A percentile compares a stretch with the other conserved stretches of the same genome.
Evolutionary conservation across 805 yeast genomes (phyloP).

Genomic region (Kuraishia molischiana): DNA sequence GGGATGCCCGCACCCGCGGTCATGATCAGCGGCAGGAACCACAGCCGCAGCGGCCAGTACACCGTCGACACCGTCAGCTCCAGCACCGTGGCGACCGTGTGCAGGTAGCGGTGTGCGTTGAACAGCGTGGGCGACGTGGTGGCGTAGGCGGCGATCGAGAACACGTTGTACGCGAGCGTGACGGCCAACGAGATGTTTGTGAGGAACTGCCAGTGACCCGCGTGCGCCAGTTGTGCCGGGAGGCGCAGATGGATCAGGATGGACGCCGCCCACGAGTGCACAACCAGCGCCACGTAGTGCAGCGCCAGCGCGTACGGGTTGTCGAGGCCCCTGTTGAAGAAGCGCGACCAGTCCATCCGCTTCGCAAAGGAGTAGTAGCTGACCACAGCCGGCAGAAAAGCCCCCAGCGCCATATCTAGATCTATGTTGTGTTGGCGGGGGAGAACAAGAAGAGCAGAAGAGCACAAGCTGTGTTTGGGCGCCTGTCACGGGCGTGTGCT

Average conservation of each 20-base stretch:
- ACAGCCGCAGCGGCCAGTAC: conserved; percentile 61
- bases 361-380: no score
- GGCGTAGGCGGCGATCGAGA: conserved; percentile 29
- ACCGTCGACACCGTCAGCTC: conserved; percentile 54
- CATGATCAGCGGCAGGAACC: conserved; percentile 38
- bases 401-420: no score
- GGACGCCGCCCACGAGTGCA: conserved; percentile 2
- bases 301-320: conserved; percentile 2
- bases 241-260: conserved; percentile 18
- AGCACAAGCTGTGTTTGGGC: no score
- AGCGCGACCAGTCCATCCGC: no score
- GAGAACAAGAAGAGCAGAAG: no score
- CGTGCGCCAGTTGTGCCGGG: conserved; percentile 40
- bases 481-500: no score
- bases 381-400: no score
- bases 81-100: conserved; percentile 46
- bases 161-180: conserved; percentile 30
- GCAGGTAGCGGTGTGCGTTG: conserved; percentile 27
- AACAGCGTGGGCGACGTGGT: conserved; percentile 16
- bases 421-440: no score
- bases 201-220: conserved; percentile 65
- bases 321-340: conserved; percentile 2
- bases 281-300: conserved; percentile 1
- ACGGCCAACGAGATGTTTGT: conserved; percentile 52
- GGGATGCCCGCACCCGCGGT: conserved; percentile 30